Percentiles rank a stretch among this genome's conserved stretches.
Conservation (phyloP, 75 land plant genomes). For the Chamaecyparis obtusa region DNA sequence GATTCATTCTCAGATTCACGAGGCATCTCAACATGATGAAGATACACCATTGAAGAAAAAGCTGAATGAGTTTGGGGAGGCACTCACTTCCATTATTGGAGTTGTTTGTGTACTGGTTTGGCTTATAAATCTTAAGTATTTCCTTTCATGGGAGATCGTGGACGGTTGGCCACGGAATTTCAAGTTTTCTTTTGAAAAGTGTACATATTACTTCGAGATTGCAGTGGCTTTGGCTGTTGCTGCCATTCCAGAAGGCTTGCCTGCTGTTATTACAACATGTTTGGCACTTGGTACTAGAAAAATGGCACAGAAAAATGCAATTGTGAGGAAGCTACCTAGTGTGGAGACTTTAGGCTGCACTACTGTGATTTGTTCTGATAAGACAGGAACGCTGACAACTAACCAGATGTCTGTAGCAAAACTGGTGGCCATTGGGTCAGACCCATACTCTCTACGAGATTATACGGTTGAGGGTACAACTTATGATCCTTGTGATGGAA, state of each 20-base stretch:
- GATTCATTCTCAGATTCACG: slow-evolving; percentile 74
- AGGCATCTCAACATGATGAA: slow-evolving; percentile 62
- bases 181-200: slow-evolving; percentile 74
- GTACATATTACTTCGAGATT: slow-evolving; percentile 80
- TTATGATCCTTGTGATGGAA: slow-evolving; percentile 64
- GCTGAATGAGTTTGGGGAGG: slow-evolving; percentile 75
- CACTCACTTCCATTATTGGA: slow-evolving; percentile 64
- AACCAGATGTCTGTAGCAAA: slow-evolving; percentile 70
- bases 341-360: slow-evolving; percentile 82
- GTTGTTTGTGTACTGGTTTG: slow-evolving; percentile 65
- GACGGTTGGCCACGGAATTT: slow-evolving; percentile 64
- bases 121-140: slow-evolving; percentile 69
- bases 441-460: slow-evolving; percentile 19
- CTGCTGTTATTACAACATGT: slow-evolving; percentile 82
- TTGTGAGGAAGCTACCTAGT: slow-evolving; percentile 71
- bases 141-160: slow-evolving; percentile 62
- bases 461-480: slow-evolving; percentile 69
- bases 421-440: slow-evolving; percentile 49
- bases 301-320: slow-evolving; percentile 82
- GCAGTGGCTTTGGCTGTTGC: slow-evolving; percentile 82
- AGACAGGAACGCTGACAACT: slow-evolving; percentile 77
- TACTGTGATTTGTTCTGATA: slow-evolving; percentile 78
- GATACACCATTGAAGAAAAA: slow-evolving; percentile 81
- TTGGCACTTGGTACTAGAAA: slow-evolving; percentile 75
- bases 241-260: slow-evolving; percentile 75